Evolutionary conservation across 164 flowering plant genomes (phyloP).

Genomic region (Sedum album): DNA sequence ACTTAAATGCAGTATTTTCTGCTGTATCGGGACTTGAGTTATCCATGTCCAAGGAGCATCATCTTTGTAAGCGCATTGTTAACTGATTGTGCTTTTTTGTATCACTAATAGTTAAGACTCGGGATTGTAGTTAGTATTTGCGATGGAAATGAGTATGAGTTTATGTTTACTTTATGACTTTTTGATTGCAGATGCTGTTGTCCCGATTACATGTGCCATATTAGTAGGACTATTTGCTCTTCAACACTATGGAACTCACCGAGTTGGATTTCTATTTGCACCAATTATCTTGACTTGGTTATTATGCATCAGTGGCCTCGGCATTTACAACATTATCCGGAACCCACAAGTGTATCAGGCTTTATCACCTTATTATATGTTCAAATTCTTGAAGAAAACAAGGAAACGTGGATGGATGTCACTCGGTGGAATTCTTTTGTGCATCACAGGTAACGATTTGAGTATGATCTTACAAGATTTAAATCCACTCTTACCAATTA

Average conservation of each 20-base stretch:
- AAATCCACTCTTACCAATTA: not conserved
- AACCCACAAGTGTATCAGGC: constrained; percentile 79
- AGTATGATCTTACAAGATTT: too few species aligned
- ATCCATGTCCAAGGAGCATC: constrained; percentile 76
- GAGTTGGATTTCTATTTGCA: constrained; percentile 79
- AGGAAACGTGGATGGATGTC: constrained; percentile 91
- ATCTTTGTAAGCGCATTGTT: constrained; percentile 50
- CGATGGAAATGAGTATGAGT: too few species aligned
- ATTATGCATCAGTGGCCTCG: constrained; percentile 77
- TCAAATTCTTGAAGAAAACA: constrained; percentile 80
- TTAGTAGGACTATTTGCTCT: constrained; percentile 68
- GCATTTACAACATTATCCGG: constrained; percentile 78
- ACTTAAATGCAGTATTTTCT: constrained; percentile 15
- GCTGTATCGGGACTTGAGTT: constrained; percentile 38
- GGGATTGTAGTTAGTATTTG: too few species aligned
- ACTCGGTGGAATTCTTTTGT: constrained; percentile 78
- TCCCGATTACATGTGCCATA: constrained; percentile 76
- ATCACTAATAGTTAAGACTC: not conserved
- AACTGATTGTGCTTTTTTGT: not conserved
- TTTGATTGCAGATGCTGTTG: constrained; percentile 61
- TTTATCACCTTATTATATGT: constrained; percentile 89
- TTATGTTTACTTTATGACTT: constrained; percentile 2
- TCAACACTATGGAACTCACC: constrained; percentile 90
- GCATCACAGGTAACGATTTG: constrained; percentile 67
- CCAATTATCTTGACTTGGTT: constrained; percentile 80